These are phyloP conservation scores for Geotrichum citri-aurantii DNA, from an alignment of 1,139 yeast genomes.

Conservation along the genomic window DNA sequence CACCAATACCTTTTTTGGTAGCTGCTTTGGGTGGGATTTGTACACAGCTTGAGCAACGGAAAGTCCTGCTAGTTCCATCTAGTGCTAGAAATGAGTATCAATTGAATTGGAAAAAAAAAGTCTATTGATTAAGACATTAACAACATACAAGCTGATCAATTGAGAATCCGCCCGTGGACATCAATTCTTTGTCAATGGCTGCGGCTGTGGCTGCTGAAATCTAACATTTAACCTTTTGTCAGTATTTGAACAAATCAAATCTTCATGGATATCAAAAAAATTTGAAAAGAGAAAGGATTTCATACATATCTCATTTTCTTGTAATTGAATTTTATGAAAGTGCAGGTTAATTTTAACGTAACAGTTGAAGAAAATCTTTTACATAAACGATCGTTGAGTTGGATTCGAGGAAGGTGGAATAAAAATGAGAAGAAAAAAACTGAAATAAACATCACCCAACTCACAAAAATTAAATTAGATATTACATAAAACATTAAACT, in stretches of 20 bases:
- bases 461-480: not conserved
- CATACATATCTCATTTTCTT: not conserved
- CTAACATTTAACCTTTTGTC: not conserved
- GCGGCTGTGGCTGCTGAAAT: constrained; percentile 47
- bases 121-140: not conserved
- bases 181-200: constrained; percentile 72
- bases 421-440: too few species aligned
- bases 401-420: too few species aligned
- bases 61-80: constrained; percentile 93
- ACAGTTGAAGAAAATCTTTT: too few species aligned
- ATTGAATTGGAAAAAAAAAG: not conserved
- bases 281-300: not conserved
- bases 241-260: not conserved
- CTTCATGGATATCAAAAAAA: too few species aligned
- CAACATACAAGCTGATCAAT: constrained; percentile 65
- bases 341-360: too few species aligned
- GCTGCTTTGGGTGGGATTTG: constrained; percentile 48
- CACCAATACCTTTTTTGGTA: constrained; percentile 48
- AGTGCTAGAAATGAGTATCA: not conserved
- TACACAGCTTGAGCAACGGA: constrained; percentile 87
- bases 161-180: constrained; percentile 71
- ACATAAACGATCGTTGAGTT: too few species aligned
- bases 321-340: too few species aligned
- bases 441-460: not conserved
- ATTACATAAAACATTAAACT: not conserved